Percentiles rank a stretch among this genome's conserved stretches.
These are phyloP conservation scores for Talaromyces adpressus DNA, from an alignment of 495 filamentous ascomycete genomes.

Conservation along the genomic window DNA sequence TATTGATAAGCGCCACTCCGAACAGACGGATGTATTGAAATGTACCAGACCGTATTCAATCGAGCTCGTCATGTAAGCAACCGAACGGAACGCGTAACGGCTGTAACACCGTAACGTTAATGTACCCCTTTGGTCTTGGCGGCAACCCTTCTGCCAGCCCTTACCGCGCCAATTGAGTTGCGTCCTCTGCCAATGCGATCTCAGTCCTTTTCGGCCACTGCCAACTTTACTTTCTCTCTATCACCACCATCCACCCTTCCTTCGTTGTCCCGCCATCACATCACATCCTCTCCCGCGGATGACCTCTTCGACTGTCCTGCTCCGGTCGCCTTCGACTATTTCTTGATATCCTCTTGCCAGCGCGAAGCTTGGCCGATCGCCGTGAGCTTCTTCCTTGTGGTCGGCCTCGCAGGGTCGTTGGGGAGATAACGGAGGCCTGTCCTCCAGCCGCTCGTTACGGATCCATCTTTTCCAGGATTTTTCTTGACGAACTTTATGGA, in stretches of 20 bases:
- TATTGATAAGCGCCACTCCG: too few relatives aligned
- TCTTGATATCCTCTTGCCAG: not conserved
- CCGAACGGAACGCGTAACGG: not conserved
- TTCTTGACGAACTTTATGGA: not conserved
- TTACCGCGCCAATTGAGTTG: slow-evolving; percentile 27
- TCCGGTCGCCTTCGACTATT: not conserved
- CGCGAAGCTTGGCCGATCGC: not conserved
- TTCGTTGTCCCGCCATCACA: not conserved
- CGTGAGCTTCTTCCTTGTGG: not conserved
- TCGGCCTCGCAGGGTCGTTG: not conserved
- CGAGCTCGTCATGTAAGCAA: not conserved
- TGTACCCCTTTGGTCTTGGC: slow-evolving; percentile 34
- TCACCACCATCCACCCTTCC: slow-evolving; percentile 7
- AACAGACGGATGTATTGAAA: not conserved
- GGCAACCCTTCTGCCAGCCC: slow-evolving; percentile 17
- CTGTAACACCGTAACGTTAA: not conserved
- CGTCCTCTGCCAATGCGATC: too few relatives aligned
- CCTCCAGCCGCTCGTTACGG: slow-evolving; percentile 43
- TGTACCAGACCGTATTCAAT: not conserved
- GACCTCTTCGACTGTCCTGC: slow-evolving; percentile 16
- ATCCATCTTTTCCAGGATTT: slow-evolving; percentile 10
- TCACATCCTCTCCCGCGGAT: not conserved
- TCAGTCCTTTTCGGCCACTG: slow-evolving; percentile 19
- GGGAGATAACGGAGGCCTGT: slow-evolving; percentile 35
- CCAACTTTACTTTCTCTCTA: slow-evolving; percentile 4